Conservation (phyloP, 1,284 basidiomycete genomes). For the Chalciporus piperatoides region DNA sequence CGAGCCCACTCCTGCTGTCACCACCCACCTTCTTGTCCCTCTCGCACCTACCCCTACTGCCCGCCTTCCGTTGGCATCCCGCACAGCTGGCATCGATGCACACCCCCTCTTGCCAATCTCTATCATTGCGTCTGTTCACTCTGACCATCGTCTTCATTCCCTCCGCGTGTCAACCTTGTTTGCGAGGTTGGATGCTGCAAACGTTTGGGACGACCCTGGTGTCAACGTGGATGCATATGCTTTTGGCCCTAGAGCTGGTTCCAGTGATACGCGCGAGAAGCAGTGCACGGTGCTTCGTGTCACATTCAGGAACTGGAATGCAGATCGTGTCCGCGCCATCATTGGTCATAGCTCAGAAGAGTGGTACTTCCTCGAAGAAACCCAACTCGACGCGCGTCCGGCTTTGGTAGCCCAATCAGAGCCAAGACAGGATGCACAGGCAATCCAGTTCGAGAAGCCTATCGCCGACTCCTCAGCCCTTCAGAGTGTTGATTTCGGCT, state of each 20-base stretch:
- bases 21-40: constrained; percentile 66
- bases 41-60: constrained; percentile 66
- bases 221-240: constrained; percentile 57
- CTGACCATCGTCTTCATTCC: constrained; percentile 50
- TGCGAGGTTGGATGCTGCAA: constrained; percentile 56
- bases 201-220: constrained; percentile 58
- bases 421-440: not conserved
- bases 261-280: constrained; percentile 33
- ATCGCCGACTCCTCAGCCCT: not conserved
- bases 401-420: not conserved
- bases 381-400: constrained; percentile 18
- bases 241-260: constrained; percentile 32
- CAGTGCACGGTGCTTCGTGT: constrained; percentile 61
- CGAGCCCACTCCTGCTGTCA: constrained; percentile 42
- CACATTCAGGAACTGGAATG: constrained; percentile 67
- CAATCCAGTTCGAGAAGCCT: not conserved
- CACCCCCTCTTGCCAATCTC: constrained; percentile 53
- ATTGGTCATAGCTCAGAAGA: constrained; percentile 65
- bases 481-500: constrained; percentile 9
- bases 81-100: constrained; percentile 20
- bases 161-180: constrained; percentile 67
- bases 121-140: constrained; percentile 50
- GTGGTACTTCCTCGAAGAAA: constrained; percentile 70
- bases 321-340: constrained; percentile 54
- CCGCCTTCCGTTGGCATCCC: constrained; percentile 52